A percentile compares a stretch with the other conserved stretches of the same genome.
Conservation (phyloP, 768 basidiomycete genomes). For the Rhizopogon vesiculosus region DNA sequence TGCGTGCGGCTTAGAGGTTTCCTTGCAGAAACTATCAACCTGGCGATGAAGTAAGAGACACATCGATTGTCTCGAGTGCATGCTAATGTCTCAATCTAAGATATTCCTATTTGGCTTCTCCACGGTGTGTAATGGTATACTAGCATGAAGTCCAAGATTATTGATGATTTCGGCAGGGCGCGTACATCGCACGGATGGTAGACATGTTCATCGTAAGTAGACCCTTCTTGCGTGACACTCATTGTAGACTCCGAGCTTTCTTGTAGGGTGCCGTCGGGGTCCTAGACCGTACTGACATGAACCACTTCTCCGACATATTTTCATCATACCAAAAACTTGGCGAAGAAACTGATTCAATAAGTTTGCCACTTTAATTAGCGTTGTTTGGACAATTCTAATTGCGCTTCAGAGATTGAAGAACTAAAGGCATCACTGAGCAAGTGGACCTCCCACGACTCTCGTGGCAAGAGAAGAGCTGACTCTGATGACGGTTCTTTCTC, state of each 20-base stretch:
- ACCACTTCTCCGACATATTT: slow-evolving; percentile 37
- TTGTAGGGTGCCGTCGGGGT: slow-evolving; percentile 63
- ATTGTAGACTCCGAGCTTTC: background rate
- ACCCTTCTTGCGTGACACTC: background rate
- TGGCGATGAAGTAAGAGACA: slow-evolving; percentile 57
- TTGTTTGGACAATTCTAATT: background rate
- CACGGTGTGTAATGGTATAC: slow-evolving; percentile 37
- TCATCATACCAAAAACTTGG: slow-evolving; percentile 55
- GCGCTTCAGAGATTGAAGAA: slow-evolving; percentile 26
- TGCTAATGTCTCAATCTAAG: slow-evolving; percentile 2
- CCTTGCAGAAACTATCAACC: slow-evolving; percentile 56
- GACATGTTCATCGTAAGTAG: slow-evolving; percentile 58
- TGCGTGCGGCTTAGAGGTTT: background rate
- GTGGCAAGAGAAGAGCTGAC: too few relatives aligned
- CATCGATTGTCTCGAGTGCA: background rate
- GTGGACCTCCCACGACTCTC: too few relatives aligned
- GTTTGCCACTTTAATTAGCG: slow-evolving; percentile 22
- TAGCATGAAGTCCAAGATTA: background rate
- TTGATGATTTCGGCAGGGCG: slow-evolving; percentile 33
- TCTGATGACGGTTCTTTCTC: too few relatives aligned
- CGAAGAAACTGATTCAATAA: slow-evolving; percentile 40
- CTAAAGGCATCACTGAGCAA: slow-evolving; percentile 38
- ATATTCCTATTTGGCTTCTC: slow-evolving; percentile 38
- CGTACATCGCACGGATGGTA: slow-evolving; percentile 37
- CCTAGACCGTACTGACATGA: slow-evolving; percentile 69